phyloP scores from a whole-genome alignment of 768 basidiomycete genomes.

The Collybiopsis luxurians region DNA sequence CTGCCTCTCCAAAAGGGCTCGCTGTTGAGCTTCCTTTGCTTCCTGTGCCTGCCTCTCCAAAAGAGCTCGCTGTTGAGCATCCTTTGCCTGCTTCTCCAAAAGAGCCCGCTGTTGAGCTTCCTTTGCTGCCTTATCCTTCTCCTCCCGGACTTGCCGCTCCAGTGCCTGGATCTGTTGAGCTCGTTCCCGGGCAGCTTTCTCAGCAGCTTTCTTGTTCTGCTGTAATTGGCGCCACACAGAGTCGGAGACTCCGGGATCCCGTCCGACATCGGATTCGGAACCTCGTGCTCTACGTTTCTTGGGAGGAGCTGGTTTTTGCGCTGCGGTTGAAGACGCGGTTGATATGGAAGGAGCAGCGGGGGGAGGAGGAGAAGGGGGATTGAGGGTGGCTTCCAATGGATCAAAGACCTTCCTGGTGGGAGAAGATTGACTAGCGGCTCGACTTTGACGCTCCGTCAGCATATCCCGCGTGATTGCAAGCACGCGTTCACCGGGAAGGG shows the following conservation, averaged over 20 bases:
- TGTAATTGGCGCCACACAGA: slow-evolving; percentile 50
- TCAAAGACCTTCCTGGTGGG: not conserved
- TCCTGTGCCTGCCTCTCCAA: slow-evolving; percentile 11
- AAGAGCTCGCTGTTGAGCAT: slow-evolving; percentile 14
- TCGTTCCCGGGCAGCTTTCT: slow-evolving; percentile 11
- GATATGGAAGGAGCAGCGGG: slow-evolving; percentile 9
- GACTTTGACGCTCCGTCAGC: not conserved
- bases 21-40: slow-evolving; percentile 3
- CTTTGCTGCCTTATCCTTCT: slow-evolving; percentile 6
- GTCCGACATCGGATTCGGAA: not conserved
- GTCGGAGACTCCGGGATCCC: slow-evolving; percentile 53
- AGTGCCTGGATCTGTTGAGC: slow-evolving; percentile 20
- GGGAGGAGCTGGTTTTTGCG: slow-evolving; percentile 3
- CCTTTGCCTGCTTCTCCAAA: slow-evolving; percentile 8
- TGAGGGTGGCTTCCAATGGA: not conserved
- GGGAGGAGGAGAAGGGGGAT: not conserved
- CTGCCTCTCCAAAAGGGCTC: too few relatives aligned
- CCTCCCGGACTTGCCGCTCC: slow-evolving; percentile 10
- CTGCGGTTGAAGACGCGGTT: slow-evolving; percentile 6
- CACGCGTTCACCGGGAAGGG: not conserved
- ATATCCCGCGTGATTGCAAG: not conserved
- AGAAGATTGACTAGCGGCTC: not conserved
- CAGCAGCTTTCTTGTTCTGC: slow-evolving; percentile 20
- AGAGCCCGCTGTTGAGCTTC: slow-evolving; percentile 14
- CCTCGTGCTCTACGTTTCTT: not conserved